Evolutionary conservation across 768 basidiomycete genomes (phyloP).

Genomic region (Coprinellus aureogranulatus): DNA sequence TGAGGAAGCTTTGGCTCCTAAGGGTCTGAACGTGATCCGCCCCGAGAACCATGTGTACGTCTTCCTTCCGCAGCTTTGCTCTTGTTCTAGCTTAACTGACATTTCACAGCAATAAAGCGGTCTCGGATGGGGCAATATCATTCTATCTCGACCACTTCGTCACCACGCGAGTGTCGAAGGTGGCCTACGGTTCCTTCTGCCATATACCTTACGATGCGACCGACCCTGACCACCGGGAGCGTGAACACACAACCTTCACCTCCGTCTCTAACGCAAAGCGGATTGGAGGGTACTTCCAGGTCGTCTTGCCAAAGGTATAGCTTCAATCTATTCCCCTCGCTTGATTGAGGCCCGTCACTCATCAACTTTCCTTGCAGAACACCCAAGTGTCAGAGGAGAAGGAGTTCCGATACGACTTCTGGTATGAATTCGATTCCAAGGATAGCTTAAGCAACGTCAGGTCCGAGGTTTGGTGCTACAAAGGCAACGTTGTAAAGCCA

Average conservation of each 20-base stretch:
- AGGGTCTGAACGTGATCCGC: slow-evolving; percentile 4
- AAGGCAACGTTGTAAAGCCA: slow-evolving; percentile 10
- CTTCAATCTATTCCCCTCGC: slow-evolving; percentile 28
- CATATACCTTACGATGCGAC: slow-evolving; percentile 31
- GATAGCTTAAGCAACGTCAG: slow-evolving; percentile 10
- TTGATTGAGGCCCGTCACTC: slow-evolving; percentile 53
- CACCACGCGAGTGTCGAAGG: slow-evolving; percentile 9
- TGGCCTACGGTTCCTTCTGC: slow-evolving; percentile 29
- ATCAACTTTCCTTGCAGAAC: slow-evolving; percentile 28
- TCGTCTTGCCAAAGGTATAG: slow-evolving; percentile 9
- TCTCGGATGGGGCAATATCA: slow-evolving; percentile 12
- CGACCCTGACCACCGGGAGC: slow-evolving; percentile 37
- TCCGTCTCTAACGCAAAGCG: slow-evolving; percentile 11
- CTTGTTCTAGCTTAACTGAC: no score
- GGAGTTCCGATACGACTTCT: slow-evolving; percentile 19
- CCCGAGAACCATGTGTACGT: slow-evolving; percentile 17
- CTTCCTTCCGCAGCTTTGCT: neutral
- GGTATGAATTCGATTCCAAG: slow-evolving; percentile 11
- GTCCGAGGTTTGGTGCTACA: slow-evolving; percentile 17
- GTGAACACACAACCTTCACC: neutral
- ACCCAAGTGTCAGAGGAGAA: slow-evolving; percentile 20
- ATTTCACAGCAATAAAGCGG: slow-evolving; percentile 12
- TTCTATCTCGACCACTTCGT: slow-evolving; percentile 14
- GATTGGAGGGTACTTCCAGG: slow-evolving; percentile 10
- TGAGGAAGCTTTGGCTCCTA: slow-evolving; percentile 2